Percentiles rank a stretch among this genome's conserved stretches.
Evolutionary conservation across 768 basidiomycete species (phyloP).

Genomic region (Suillus discolor): DNA sequence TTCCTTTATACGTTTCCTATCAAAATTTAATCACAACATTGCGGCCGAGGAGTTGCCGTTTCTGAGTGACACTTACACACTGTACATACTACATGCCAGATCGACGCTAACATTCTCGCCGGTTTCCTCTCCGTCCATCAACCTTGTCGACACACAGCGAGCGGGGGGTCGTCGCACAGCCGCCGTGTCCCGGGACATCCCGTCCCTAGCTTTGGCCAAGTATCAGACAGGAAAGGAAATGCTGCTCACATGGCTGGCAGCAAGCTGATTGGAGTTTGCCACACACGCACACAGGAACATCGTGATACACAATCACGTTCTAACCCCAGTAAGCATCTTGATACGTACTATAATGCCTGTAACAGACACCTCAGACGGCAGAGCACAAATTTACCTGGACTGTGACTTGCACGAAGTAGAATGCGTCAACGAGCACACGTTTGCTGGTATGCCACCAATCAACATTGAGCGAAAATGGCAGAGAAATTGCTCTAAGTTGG

Average conservation of each 20-base stretch:
- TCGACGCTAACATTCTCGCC: no score
- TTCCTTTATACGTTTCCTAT: no score
- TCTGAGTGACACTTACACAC: no score
- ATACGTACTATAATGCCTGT: background rate
- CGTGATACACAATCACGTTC: background rate
- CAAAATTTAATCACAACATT: no score
- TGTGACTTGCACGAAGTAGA: background rate
- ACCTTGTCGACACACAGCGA: no score
- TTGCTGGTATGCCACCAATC: background rate
- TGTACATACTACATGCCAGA: no score
- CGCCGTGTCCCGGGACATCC: no score
- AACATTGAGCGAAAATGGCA: conserved; percentile 1
- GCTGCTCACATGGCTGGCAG: background rate
- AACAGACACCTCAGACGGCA: background rate
- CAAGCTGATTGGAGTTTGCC: conserved; percentile 1
- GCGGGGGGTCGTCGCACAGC: no score
- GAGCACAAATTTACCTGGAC: background rate
- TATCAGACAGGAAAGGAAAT: background rate
- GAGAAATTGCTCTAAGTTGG: background rate
- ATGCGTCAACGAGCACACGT: background rate
- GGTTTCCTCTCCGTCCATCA: no score
- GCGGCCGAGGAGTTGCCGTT: no score
- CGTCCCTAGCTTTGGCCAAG: no score
- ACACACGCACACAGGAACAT: background rate
- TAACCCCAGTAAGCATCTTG: background rate